Base-by-base conservation (phyloP, 257 asterid genomes). In the Salvia rosmarinus region DNA sequence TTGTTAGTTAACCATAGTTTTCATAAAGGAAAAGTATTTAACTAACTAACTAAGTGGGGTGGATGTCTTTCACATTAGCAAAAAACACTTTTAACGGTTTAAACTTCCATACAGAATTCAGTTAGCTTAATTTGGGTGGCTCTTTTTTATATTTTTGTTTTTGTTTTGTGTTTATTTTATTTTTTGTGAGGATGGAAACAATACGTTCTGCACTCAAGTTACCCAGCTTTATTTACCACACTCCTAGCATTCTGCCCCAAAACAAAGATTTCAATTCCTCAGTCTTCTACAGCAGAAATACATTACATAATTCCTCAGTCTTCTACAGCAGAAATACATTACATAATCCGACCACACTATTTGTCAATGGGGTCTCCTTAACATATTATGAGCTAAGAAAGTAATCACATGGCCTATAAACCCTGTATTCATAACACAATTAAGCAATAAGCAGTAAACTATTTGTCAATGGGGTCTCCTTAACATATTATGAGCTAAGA, bases 371-470 rank as follows among this genome's bases (percentile, higher is more conserved):
- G 62, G 37, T 37, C 64, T 75, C 66, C 50, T 64, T 13, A 16
- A 39, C 61, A 50, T 54, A 56, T 58, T 23, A 49, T 12, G 69
- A 62, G 76, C 70, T 49, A 6, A 43, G 50, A 40, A 59, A 54
- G 51, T 10, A 42, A 34, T 77, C 50, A 21, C 61, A 44, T 21
- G 9, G 37, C 20, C 39, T 30, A 67, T 19, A 74, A 51, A 57
- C 23, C 23, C 67, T 54, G 40, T 32, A 50, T 54, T 60, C 70
- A 65, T 51, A 63, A 61, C 8, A 30, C 70, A 71, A 64, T 64
- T 50, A 44, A 49, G 25, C n/a, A n/a, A n/a, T n/a, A n/a, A n/a
- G n/a, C 44, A 12, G 30, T 21, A 54, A 21, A n/a, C n/a, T n/a
- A n/a, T n/a, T n/a, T n/a, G n/a, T n/a, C n/a, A n/a, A n/a, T 17